Percentiles rank a stretch among this genome's conserved stretches.
phyloP scores from a whole-genome alignment of 1,139 yeast genomes.

The Yamadazyma jaroonii region DNA sequence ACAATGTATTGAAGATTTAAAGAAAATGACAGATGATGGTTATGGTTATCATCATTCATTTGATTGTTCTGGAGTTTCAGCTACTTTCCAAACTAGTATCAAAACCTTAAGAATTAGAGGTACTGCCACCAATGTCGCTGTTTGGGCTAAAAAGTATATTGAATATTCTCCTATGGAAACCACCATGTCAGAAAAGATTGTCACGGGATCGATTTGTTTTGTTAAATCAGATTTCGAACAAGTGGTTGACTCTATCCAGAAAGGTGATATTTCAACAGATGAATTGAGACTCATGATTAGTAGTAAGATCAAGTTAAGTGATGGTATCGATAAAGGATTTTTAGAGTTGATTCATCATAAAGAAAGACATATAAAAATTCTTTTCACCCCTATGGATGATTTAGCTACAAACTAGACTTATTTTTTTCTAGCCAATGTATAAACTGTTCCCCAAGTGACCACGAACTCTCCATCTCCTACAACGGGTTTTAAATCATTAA shows the following conservation, averaged over 20 bases:
- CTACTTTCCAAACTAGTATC: conserved; percentile 51
- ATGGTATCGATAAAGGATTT: conserved; percentile 34
- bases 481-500: conserved; percentile 41
- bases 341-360: conserved; percentile 33
- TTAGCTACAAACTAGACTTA: conserved; percentile 4
- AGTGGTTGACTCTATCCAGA: conserved; percentile 31
- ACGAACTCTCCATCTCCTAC: conserved; percentile 39
- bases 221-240: conserved; percentile 33
- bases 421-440: conserved; percentile 38
- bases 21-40: conserved; percentile 39
- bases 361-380: conserved; percentile 35
- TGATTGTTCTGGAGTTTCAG: conserved; percentile 62
- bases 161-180: conserved; percentile 37
- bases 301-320: conserved; percentile 30
- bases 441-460: conserved; percentile 61
- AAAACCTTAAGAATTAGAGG: conserved; percentile 58
- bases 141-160: conserved; percentile 45
- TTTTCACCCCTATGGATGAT: conserved; percentile 24
- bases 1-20: conserved; percentile 30
- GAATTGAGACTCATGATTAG: conserved; percentile 29
- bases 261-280: conserved; percentile 24
- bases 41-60: conserved; percentile 56
- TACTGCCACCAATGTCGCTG: conserved; percentile 61
- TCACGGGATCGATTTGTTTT: conserved; percentile 43
- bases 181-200: conserved; percentile 34